These are phyloP conservation scores for Viola pubescens DNA, from an alignment of 441 rosid species.

Conservation along the genomic window DNA sequence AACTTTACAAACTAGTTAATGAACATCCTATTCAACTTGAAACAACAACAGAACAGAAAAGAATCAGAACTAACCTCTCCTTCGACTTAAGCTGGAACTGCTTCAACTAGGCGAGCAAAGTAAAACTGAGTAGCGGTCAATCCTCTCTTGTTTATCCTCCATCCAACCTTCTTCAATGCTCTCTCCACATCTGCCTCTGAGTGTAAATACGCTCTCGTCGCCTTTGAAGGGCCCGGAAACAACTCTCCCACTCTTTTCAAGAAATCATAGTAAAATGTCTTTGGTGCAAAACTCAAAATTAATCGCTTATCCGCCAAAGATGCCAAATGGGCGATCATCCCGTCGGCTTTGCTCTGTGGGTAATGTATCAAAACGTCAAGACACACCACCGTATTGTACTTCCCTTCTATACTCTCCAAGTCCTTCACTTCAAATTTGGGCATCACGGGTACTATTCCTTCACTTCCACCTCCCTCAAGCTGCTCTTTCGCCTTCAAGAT, in stretches of 20 bases:
- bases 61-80: conserved; percentile 31
- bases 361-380: conserved; percentile 87
- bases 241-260: conserved; percentile 82
- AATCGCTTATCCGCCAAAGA: conserved; percentile 73
- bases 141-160: conserved; percentile 82
- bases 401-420: conserved; percentile 71
- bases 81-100: conserved; percentile 47
- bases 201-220: conserved; percentile 81
- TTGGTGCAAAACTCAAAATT: conserved; percentile 79
- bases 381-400: conserved; percentile 72
- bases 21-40: conserved; percentile 17
- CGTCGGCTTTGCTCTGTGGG: conserved; percentile 83
- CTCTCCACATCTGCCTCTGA: conserved; percentile 80
- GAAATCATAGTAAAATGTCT: conserved; percentile 69
- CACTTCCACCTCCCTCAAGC: conserved; percentile 22
- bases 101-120: conserved; percentile 77
- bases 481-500: conserved; percentile 60
- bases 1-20: conserved; percentile 10
- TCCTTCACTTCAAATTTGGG: conserved; percentile 80
- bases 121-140: conserved; percentile 73
- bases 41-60: conserved; percentile 7
- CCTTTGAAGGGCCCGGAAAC: conserved; percentile 94
- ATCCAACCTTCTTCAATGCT: conserved; percentile 69
- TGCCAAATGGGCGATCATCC: conserved; percentile 85
- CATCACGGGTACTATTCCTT: conserved; percentile 25